phyloP scores from a whole-genome alignment of 805 yeast species.

The Candida dajiaensis region DNA sequence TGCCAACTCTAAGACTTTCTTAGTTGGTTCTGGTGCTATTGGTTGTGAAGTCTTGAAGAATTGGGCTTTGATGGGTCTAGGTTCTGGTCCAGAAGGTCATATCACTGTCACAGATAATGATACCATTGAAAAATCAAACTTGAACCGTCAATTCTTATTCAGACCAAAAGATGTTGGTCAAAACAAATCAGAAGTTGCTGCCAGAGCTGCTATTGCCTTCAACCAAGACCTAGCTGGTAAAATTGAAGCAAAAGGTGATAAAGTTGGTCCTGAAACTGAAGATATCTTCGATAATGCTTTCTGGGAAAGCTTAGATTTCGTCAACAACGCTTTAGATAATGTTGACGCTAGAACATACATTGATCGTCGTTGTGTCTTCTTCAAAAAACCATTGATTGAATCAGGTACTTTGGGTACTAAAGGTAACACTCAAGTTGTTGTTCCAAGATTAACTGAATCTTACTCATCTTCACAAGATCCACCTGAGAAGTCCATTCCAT shows the following conservation, averaged over 20 bases:
- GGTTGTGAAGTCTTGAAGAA: conserved; percentile 98
- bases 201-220: conserved; percentile 76
- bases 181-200: conserved; percentile 86
- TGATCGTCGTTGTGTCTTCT: conserved; percentile 94
- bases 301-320: conserved; percentile 82
- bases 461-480: conserved; percentile 97
- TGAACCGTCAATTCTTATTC: conserved; percentile 94
- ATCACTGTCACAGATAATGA: conserved; percentile 89
- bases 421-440: conserved; percentile 95
- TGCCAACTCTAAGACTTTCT: conserved; percentile 74
- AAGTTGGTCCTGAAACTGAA: conserved; percentile 93
- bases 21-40: conserved; percentile 97
- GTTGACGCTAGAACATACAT: conserved; percentile 98
- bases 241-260: conserved; percentile 71
- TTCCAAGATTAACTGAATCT: conserved; percentile 91
- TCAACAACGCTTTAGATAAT: conserved; percentile 94
- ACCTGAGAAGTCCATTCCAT: conserved; percentile 95
- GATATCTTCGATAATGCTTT: conserved; percentile 75
- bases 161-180: conserved; percentile 92
- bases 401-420: conserved; percentile 98
- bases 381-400: conserved; percentile 84
- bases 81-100: conserved; percentile 84
- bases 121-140: conserved; percentile 89
- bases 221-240: conserved; percentile 79
- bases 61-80: conserved; percentile 97